phyloP scores from a whole-genome alignment of 106 monocot genomes.

The Dendrobium huoshanense region DNA sequence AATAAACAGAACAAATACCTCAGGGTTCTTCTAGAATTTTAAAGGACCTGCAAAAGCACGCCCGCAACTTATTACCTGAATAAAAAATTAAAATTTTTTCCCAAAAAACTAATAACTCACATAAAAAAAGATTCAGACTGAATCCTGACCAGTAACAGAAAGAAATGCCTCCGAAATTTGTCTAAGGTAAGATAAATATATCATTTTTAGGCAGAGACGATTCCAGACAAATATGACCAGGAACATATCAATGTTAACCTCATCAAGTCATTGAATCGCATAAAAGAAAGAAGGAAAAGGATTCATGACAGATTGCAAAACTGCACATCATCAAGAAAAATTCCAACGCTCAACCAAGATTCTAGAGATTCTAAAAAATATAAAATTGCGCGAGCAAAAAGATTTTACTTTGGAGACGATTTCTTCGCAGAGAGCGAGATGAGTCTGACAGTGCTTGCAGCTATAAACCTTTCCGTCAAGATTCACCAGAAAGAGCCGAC shows the following conservation, averaged over 20 bases:
- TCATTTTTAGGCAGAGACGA: background rate
- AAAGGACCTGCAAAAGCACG: too few species aligned
- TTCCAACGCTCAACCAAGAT: background rate
- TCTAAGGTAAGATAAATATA: background rate
- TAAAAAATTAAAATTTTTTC: too few species aligned
- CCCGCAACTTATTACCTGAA: too few species aligned
- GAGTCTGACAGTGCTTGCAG: slow-evolving; percentile 60
- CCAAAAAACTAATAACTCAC: background rate
- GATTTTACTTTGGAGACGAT: slow-evolving; percentile 53
- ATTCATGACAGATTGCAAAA: background rate
- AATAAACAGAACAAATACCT: background rate
- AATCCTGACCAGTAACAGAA: background rate
- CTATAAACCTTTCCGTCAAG: slow-evolving; percentile 70
- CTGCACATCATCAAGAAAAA: background rate
- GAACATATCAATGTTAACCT: too few species aligned
- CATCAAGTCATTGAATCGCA: too few species aligned
- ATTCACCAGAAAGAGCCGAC: slow-evolving; percentile 35
- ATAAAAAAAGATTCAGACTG: background rate
- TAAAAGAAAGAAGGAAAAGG: too few species aligned
- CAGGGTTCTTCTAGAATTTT: too few species aligned
- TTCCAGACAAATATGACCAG: too few species aligned
- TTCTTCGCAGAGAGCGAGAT: slow-evolving; percentile 22
- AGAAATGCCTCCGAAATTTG: background rate
- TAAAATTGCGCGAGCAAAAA: background rate
- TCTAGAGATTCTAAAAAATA: background rate